phyloP scores from a whole-genome alignment of 2,329 filamentous ascomycete genomes.

The Pseudophaeomoniella oleicola region DNA sequence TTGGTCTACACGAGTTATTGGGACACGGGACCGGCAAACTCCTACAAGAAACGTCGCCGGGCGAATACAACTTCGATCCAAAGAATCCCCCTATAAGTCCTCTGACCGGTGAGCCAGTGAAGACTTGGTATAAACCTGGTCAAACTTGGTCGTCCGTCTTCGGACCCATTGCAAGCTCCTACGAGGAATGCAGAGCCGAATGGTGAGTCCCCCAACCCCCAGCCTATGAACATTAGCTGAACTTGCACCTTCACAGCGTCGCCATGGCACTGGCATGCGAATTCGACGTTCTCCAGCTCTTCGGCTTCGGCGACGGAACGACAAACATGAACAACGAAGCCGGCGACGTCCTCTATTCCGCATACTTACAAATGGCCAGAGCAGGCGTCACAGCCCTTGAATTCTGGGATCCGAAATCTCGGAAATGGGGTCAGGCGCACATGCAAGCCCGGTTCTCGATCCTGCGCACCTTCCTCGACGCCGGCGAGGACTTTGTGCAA shows the following conservation, averaged over 20 bases:
- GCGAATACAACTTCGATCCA: slow-evolving; percentile 77
- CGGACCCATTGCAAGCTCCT: slow-evolving; percentile 70
- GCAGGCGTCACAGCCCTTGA: slow-evolving; percentile 81
- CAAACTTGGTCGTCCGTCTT: slow-evolving; percentile 94
- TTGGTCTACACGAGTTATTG: slow-evolving; percentile 79
- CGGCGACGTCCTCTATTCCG: slow-evolving; percentile 73
- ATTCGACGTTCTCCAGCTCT: slow-evolving; percentile 76
- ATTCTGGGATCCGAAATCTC: slow-evolving; percentile 82
- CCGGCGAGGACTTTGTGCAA: slow-evolving; percentile 74
- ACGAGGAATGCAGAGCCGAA: slow-evolving; percentile 91
- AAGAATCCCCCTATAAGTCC: slow-evolving; percentile 70
- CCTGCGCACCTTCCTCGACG: slow-evolving; percentile 59
- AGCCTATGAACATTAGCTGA: no score
- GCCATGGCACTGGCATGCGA: slow-evolving; percentile 86
- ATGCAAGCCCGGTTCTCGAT: slow-evolving; percentile 88
- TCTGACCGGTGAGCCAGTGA: slow-evolving; percentile 60
- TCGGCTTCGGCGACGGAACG: slow-evolving; percentile 71
- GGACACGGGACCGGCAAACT: slow-evolving; percentile 90
- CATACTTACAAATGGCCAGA: slow-evolving; percentile 86
- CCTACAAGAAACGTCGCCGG: slow-evolving; percentile 71
- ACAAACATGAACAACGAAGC: slow-evolving; percentile 60
- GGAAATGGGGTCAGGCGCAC: slow-evolving; percentile 87
- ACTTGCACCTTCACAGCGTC: slow-evolving; percentile 38
- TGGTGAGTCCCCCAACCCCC: slow-evolving; percentile 32
- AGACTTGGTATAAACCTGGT: slow-evolving; percentile 83